phyloP scores from a whole-genome alignment of 2,329 filamentous ascomycete species.

The Zymoseptoria tritici region DNA sequence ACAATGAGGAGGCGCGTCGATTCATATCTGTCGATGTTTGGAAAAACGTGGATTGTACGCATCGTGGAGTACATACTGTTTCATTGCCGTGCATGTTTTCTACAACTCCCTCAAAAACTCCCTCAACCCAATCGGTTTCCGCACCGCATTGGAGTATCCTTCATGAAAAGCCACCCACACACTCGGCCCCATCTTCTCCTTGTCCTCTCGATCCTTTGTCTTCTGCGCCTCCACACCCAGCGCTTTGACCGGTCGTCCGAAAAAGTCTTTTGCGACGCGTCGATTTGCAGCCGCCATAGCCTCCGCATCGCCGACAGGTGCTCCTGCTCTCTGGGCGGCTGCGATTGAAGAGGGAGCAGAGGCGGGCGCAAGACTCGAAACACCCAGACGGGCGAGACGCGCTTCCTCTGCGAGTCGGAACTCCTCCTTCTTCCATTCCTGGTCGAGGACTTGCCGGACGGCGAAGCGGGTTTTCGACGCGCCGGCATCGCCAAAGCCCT shows the following conservation, averaged over 20 bases:
- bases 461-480: conserved; percentile 78
- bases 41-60: no score
- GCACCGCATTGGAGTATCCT: conserved; percentile 84
- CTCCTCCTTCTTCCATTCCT: conserved; percentile 73
- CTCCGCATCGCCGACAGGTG: conserved; percentile 11
- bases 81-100: no score
- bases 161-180: conserved; percentile 89
- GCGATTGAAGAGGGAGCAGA: conserved; percentile 1
- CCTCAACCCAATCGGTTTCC: conserved; percentile 73
- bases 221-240: conserved; percentile 37
- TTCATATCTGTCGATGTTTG: no score
- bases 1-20: no score
- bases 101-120: conserved; percentile 64
- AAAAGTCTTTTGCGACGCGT: conserved; percentile 69
- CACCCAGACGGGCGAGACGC: conserved; percentile 59
- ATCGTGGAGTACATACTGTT: no score
- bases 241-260: conserved; percentile 61
- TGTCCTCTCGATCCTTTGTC: conserved; percentile 30
- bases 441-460: conserved; percentile 84
- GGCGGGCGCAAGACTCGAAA: conserved; percentile 24
- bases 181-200: conserved; percentile 46
- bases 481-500: conserved; percentile 44
- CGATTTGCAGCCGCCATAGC: conserved; percentile 25
- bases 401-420: conserved; percentile 58
- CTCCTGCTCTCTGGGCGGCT: conserved; percentile 6